Evolutionary conservation across 1,139 yeast genomes (phyloP).

Genomic region (Pichia sp.): DNA sequence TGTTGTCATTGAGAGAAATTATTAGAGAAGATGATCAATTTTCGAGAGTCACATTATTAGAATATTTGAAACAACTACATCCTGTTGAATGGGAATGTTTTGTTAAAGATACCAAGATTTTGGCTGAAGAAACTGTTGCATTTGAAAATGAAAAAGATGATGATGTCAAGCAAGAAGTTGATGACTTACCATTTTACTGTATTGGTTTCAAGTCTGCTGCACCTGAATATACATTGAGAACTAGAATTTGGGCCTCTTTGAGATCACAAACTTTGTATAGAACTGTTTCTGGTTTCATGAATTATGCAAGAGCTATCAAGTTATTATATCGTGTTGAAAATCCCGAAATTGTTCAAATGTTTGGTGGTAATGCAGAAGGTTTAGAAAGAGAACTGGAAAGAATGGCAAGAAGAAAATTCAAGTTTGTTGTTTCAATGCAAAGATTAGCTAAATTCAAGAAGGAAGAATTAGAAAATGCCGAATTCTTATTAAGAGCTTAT

Average conservation of each 20-base stretch:
- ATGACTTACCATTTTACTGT: conserved; percentile 9
- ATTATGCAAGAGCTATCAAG: conserved; percentile 42
- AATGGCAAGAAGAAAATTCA: conserved; percentile 57
- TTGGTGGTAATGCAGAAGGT: conserved; percentile 40
- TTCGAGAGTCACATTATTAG: conserved; percentile 92
- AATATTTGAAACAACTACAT: conserved; percentile 93
- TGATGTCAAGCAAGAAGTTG: background rate
- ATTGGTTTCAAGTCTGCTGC: conserved; percentile 46
- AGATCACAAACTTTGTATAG: conserved; percentile 48
- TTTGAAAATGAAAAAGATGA: conserved; percentile 56
- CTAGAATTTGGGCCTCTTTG: conserved; percentile 51
- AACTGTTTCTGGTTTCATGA: conserved; percentile 51
- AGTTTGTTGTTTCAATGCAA: conserved; percentile 67
- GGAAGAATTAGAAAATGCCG: conserved; percentile 48
- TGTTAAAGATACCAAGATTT: conserved; percentile 94
- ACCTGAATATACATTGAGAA: conserved; percentile 43
- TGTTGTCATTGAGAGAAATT: conserved; percentile 89
- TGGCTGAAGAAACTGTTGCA: no score
- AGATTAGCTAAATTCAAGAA: conserved; percentile 41
- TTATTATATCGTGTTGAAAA: conserved; percentile 33
- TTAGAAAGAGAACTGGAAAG: conserved; percentile 31
- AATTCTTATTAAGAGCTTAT: conserved; percentile 47
- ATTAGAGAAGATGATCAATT: conserved; percentile 98
- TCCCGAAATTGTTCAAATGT: conserved; percentile 46
- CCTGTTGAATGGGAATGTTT: conserved; percentile 99